Percentiles rank a stretch among this genome's conserved stretches.
phyloP scores from a whole-genome alignment of 1,284 basidiomycete genomes.

The Erythrobasidium hasegawianum region DNA sequence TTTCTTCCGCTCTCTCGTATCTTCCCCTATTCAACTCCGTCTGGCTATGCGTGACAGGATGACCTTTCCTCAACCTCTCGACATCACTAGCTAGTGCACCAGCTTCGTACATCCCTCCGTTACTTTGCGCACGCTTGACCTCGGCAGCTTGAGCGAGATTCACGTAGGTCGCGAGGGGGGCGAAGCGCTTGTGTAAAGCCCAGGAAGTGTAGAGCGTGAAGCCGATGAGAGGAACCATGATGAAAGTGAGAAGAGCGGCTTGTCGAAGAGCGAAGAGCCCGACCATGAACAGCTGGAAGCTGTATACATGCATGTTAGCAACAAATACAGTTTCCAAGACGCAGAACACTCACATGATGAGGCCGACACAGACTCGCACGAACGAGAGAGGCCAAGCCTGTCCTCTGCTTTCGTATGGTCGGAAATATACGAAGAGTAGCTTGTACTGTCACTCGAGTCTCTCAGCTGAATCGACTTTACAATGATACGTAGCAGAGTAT shows the following conservation, averaged over 20 bases:
- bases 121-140: conserved; percentile 63
- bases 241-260: conserved; percentile 67
- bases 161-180: conserved; percentile 75
- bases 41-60: conserved; percentile 77
- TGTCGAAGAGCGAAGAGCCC: conserved; percentile 83
- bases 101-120: conserved; percentile 23
- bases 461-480: too few relatives aligned
- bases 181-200: conserved; percentile 66
- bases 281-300: conserved; percentile 84
- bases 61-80: conserved; percentile 64
- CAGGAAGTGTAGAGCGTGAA: conserved; percentile 76
- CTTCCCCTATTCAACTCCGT: conserved; percentile 78
- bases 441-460: conserved; percentile 39
- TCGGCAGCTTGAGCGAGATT: conserved; percentile 80
- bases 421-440: conserved; percentile 44
- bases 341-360: conserved; percentile 35
- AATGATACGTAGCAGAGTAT: conserved; percentile 59
- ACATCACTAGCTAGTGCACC: conserved; percentile 58
- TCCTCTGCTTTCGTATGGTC: conserved; percentile 82
- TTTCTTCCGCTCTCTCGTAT: conserved; percentile 65
- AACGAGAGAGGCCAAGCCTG: conserved; percentile 75
- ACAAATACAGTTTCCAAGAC: neutral
- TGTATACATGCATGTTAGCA: conserved; percentile 59
- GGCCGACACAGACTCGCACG: conserved; percentile 47
- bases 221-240: conserved; percentile 71